These are phyloP conservation scores for Collybia sordida DNA, from an alignment of 768 basidiomycete genomes.

Conservation along the genomic window DNA sequence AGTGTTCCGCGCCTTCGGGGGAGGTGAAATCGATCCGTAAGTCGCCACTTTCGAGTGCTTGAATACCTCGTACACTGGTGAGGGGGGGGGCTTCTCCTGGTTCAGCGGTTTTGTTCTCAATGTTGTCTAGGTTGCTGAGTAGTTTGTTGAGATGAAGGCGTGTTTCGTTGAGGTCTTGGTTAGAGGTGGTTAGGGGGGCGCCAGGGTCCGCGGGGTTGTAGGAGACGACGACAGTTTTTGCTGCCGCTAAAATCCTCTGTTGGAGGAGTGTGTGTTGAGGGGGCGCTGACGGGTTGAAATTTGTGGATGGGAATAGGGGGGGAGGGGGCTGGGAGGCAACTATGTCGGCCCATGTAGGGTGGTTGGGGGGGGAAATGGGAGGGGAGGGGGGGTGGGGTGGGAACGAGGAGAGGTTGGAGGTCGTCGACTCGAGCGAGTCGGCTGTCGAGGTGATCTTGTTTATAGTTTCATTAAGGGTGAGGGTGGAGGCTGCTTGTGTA, in stretches of 20 bases:
- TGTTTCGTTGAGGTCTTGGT: background rate
- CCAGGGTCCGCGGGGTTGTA: background rate
- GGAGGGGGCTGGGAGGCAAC: background rate
- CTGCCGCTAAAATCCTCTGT: background rate
- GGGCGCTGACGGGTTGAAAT: background rate
- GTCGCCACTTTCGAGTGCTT: background rate
- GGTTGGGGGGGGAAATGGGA: background rate
- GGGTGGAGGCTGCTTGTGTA: background rate
- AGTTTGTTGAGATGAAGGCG: background rate
- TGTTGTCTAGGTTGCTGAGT: background rate
- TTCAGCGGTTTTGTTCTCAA: background rate
- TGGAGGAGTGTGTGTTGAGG: constrained; percentile 3
- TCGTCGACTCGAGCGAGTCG: too few relatives aligned
- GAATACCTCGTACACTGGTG: background rate
- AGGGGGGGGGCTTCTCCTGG: background rate
- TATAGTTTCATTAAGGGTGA: background rate
- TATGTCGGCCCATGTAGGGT: background rate
- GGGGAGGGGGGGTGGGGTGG: background rate
- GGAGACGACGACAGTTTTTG: background rate
- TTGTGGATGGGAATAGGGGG: background rate
- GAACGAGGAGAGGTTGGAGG: background rate
- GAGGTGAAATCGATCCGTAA: background rate
- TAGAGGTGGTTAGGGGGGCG: background rate
- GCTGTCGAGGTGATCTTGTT: background rate
- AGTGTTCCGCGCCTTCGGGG: background rate